Conservation (phyloP, 2,329 filamentous ascomycete genomes). For the Kalaharituber pfeilii region DNA sequence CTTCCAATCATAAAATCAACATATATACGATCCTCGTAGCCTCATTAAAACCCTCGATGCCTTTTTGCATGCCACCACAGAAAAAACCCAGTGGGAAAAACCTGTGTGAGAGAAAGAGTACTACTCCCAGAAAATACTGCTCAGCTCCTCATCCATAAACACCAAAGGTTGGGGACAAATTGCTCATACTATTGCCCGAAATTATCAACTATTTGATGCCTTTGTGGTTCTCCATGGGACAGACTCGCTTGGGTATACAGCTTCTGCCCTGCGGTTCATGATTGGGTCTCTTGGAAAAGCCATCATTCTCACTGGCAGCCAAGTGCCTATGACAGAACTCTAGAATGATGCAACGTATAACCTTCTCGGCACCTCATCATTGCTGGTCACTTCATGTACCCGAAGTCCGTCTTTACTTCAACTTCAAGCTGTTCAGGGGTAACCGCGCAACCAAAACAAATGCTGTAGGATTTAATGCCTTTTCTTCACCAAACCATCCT, state of each 20-base stretch:
- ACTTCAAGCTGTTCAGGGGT: constrained; percentile 74
- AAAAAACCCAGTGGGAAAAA: too few species aligned
- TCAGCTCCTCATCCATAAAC: constrained; percentile 82
- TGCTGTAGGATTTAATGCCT: constrained; percentile 70
- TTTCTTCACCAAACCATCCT: constrained; percentile 70
- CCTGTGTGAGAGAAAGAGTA: too few species aligned
- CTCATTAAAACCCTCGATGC: too few species aligned
- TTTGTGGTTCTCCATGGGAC: constrained; percentile 86
- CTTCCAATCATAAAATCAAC: too few species aligned
- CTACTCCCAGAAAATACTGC: too few species aligned
- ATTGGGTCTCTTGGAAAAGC: constrained; percentile 79
- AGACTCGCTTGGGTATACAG: constrained; percentile 76
- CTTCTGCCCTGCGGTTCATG: constrained; percentile 85
- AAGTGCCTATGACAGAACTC: constrained; percentile 74
- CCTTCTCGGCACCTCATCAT: constrained; percentile 75
- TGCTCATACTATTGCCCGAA: constrained; percentile 42
- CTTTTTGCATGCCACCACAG: too few species aligned
- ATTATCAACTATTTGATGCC: constrained; percentile 76
- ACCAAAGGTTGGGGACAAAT: constrained; percentile 75
- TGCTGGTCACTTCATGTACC: constrained; percentile 80
- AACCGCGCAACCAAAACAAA: constrained; percentile 77
- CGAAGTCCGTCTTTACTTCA: constrained; percentile 86
- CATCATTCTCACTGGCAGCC: constrained; percentile 67
- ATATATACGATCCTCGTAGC: too few species aligned
- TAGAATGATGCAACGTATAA: constrained; percentile 88